phyloP scores from a whole-genome alignment of 768 basidiomycete species.

The Boletellus emodensis region DNA sequence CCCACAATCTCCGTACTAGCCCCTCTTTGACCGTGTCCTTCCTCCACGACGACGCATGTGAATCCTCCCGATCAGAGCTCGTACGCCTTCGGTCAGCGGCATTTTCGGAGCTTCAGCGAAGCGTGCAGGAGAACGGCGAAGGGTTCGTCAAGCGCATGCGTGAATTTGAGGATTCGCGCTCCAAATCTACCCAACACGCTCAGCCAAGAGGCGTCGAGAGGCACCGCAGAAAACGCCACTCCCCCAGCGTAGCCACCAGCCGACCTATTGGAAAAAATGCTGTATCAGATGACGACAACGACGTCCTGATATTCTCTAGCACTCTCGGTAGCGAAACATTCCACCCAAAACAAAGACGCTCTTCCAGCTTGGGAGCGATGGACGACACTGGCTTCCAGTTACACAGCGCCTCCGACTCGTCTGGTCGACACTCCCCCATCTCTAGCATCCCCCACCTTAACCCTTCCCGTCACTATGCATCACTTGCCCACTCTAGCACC shows the following conservation, averaged over 20 bases:
- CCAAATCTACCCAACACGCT: conserved; percentile 35
- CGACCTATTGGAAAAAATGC: conserved; percentile 17
- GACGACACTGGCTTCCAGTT: conserved; percentile 32
- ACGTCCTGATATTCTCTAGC: conserved; percentile 49
- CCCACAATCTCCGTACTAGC: conserved; percentile 12
- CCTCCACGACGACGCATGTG: conserved; percentile 19
- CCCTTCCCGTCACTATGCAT: conserved; percentile 10
- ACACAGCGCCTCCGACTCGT: conserved; percentile 7
- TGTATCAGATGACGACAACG: conserved; percentile 43
- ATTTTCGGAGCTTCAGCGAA: conserved; percentile 61
- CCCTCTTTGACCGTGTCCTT: conserved; percentile 21
- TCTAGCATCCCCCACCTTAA: conserved; percentile 17
- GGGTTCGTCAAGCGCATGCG: conserved; percentile 70
- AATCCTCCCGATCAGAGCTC: conserved; percentile 31
- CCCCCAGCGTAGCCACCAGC: conserved; percentile 19
- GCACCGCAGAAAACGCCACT: conserved; percentile 41
- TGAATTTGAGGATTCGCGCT: conserved; percentile 58
- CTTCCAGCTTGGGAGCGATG: conserved; percentile 44
- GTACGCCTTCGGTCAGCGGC: conserved; percentile 55
- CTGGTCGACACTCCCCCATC: conserved; percentile 23
- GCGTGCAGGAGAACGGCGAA: conserved; percentile 61
- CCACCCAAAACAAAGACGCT: conserved; percentile 36
- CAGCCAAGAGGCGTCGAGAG: conserved; percentile 39
- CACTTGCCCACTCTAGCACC: conserved; percentile 11
- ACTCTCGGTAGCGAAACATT: conserved; percentile 21